Evolutionary conservation across 257 asterid species (phyloP), one percentile per base, ranked within the genome.

Genomic region (Rauvolfia tetraphylla): DNA sequence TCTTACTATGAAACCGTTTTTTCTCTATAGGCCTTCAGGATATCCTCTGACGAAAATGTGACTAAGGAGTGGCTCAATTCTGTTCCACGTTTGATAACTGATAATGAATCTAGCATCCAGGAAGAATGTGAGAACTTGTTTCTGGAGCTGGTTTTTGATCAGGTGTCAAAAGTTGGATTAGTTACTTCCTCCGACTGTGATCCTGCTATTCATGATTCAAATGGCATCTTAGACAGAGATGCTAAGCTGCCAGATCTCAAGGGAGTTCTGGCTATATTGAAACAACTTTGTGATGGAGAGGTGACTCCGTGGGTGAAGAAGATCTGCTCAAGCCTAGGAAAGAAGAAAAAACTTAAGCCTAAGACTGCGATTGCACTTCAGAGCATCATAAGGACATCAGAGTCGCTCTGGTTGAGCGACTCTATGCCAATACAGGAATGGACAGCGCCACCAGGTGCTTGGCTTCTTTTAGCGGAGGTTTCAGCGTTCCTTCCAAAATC

Each of bases 371-470:
- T 76, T 7, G 80, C 96, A 62, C 98, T 95, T 83, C 97, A 90
- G 83, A 89, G 82, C 63, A 89, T 95, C 76, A 91, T 95, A 66
- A 84, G 73, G 57, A 70, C 83, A 70, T 92, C 99, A 4, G 98
- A 95, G 84, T 81, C 87, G 9, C 82, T 68, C 53, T 92, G 99
- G 96, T 76, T 88, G 76, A 83, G 85, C 39, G 75, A 67, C 27
- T 83, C 88, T 66, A 80, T 76, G 90, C 80, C 93, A 41, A 89
- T 91, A 42, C 94, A 87, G 82, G 92, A 91, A 79, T 95, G 99
- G 99, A 89, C 92, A 65, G 98, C 99, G 14, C 99, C 99, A 41
- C 89, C 89, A 18, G 99, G 99, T 73, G 86, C 94, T n/a, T 95
- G 99, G 99, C 88, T 95, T 87, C 80, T 95, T 82, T 84, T 95